Percentiles rank a stretch among this genome's conserved stretches.
These are phyloP conservation scores for Scutellaria galericulata DNA, from an alignment of 257 asterid genomes.

Conservation along the genomic window DNA sequence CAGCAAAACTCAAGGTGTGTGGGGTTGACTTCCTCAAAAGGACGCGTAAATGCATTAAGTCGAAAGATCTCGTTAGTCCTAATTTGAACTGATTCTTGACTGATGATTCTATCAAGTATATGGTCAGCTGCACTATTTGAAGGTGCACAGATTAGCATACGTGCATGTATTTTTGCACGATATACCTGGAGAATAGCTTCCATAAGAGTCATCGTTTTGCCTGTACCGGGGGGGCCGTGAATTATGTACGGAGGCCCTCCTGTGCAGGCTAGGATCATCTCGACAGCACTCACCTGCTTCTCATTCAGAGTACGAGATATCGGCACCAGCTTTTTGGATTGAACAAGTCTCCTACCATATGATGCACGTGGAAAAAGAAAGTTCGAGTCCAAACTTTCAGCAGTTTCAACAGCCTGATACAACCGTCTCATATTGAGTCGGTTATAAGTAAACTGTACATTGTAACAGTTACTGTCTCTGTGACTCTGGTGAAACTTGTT, in stretches of 20 bases:
- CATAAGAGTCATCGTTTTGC: slow-evolving; percentile 80
- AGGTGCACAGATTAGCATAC: slow-evolving; percentile 91
- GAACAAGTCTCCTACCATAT: slow-evolving; percentile 31
- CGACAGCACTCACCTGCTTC: slow-evolving; percentile 68
- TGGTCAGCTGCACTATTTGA: slow-evolving; percentile 93
- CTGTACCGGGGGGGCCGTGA: slow-evolving; percentile 99
- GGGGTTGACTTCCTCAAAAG: slow-evolving; percentile 73
- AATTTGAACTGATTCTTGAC: slow-evolving; percentile 38
- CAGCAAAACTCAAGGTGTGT: slow-evolving; percentile 56
- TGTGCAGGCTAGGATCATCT: slow-evolving; percentile 72
- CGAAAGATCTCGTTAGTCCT: slow-evolving; percentile 60
- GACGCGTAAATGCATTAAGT: slow-evolving; percentile 78
- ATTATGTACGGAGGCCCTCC: slow-evolving; percentile 87
- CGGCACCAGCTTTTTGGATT: slow-evolving; percentile 52
- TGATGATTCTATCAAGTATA: slow-evolving; percentile 69
- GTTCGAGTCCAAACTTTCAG: slow-evolving; percentile 53
- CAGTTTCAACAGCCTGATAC: slow-evolving; percentile 85
- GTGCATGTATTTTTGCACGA: slow-evolving; percentile 38
- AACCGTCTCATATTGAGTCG: slow-evolving; percentile 62
- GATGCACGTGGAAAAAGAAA: slow-evolving; percentile 69
- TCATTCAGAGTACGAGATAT: slow-evolving; percentile 59
- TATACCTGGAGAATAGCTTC: slow-evolving; percentile 86
- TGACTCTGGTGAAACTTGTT: slow-evolving; percentile 59
- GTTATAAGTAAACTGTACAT: slow-evolving; percentile 74
- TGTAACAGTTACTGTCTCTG: slow-evolving; percentile 55